Base-by-base conservation (phyloP, 2,329 filamentous ascomycete species). In the Chalaropsis thielavioides region DNA sequence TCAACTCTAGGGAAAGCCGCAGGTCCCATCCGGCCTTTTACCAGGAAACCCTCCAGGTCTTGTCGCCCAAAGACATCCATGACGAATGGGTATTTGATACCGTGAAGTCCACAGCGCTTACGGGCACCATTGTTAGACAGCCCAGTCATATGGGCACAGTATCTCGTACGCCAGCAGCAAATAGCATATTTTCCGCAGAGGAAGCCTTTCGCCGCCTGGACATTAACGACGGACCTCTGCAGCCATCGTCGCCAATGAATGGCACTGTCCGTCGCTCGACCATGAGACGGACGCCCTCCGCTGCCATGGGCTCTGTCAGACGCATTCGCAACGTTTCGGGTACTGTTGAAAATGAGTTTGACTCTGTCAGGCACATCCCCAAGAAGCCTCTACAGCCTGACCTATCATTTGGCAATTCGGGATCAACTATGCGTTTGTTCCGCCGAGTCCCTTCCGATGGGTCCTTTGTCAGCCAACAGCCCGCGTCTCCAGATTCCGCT, bases 81-180 rank as follows among this genome's bases (percentile, higher is more conserved):
- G 90, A 96, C 68, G 92, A 89, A 69, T 97, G 92, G 92, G 87
- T 95, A 1, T 97, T 97, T 72, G 92, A 96, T 72, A 97, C 92
- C 0, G 85, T 97, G 72, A 94, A 89, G 74, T 90, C 88, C 0
- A 78, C 86, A 40, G 80, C 78, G 3, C 40, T 67, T 17, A 54
- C 65, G 8, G 46, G 49, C 4, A 40, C 58, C 24, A 62, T 67
- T 58, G 22, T 64, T 13, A 41, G 43, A 17, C 17, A 19, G 22
- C 62, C 41, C 22, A 63, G 59, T 41, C 58, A 51, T 5, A 40
- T 64, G 46, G 58, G 27, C 3, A 51, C 46, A 3, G 46, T 62
- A 13, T 62, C 60, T 62, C 38, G 59, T n/a, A 60, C 58, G 13
- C 62, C 61, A 2, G 49, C 58, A 38, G 40, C 62, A n/a, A 64